These are phyloP conservation scores for Sphaerulina vaccinii DNA, from an alignment of 2,329 filamentous ascomycete species.

Conservation along the genomic window DNA sequence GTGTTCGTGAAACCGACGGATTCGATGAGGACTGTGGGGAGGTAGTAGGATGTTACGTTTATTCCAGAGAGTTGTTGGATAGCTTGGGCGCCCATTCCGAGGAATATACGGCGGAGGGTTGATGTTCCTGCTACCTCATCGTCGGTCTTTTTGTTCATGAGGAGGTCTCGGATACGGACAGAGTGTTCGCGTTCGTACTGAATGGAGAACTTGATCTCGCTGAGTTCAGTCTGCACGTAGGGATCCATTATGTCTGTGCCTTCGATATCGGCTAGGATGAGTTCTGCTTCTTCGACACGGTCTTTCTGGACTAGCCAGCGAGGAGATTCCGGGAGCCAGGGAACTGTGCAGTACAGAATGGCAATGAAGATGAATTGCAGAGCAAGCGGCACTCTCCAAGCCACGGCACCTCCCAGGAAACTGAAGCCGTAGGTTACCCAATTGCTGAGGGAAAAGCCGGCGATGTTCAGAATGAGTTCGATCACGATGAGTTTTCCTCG, in stretches of 20 bases:
- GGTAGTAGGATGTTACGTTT: slow-evolving; percentile 49
- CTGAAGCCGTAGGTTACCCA: slow-evolving; percentile 56
- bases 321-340: slow-evolving; percentile 50
- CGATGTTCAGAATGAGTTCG: slow-evolving; percentile 49
- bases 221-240: slow-evolving; percentile 44
- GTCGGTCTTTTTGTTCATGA: slow-evolving; percentile 47
- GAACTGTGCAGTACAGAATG: slow-evolving; percentile 46
- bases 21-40: slow-evolving; percentile 60
- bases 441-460: slow-evolving; percentile 51
- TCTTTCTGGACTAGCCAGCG: slow-evolving; percentile 50
- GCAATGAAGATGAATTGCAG: slow-evolving; percentile 53
- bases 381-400: slow-evolving; percentile 50
- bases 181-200: slow-evolving; percentile 52
- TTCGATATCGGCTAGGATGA: slow-evolving; percentile 53
- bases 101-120: slow-evolving; percentile 51
- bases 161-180: slow-evolving; percentile 51
- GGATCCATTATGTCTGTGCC: slow-evolving; percentile 46
- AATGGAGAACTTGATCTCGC: slow-evolving; percentile 50
- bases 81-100: slow-evolving; percentile 55
- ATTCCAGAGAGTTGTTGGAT: slow-evolving; percentile 52
- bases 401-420: slow-evolving; percentile 43
- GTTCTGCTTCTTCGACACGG: slow-evolving; percentile 47
- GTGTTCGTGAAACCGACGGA: slow-evolving; percentile 55
- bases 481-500: slow-evolving; percentile 38
- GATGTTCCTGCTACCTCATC: slow-evolving; percentile 45